A percentile compares a stretch with the other conserved stretches of the same genome.
Conservation (phyloP, 2,329 filamentous ascomycete species). For the Ophiostoma tasmaniense region DNA sequence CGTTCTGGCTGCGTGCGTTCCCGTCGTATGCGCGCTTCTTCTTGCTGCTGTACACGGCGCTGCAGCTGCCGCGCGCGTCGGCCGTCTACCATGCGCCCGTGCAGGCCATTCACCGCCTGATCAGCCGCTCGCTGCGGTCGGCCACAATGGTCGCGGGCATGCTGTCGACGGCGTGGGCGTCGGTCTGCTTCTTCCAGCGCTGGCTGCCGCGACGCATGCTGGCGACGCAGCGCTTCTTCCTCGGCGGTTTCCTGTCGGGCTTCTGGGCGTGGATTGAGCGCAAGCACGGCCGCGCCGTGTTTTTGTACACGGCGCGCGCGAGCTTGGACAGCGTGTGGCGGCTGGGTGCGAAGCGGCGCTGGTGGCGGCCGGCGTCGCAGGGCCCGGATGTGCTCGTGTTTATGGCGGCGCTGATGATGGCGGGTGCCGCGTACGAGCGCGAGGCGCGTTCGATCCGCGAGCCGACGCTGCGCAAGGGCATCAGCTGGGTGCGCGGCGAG, state of each 20-base stretch:
- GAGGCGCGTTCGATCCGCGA: constrained; percentile 61
- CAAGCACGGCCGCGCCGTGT: constrained; percentile 55
- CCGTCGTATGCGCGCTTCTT: constrained; percentile 71
- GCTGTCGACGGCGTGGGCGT: constrained; percentile 82
- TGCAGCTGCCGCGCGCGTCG: constrained; percentile 58
- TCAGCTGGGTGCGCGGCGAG: constrained; percentile 67
- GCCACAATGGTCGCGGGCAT: constrained; percentile 71
- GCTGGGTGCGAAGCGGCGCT: constrained; percentile 80
- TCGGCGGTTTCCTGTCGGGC: constrained; percentile 78
- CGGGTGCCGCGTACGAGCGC: constrained; percentile 69
- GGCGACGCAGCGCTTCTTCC: constrained; percentile 78
- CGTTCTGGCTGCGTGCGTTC: constrained; percentile 79
- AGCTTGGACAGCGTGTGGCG: constrained; percentile 83
- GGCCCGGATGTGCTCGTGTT: constrained; percentile 83
- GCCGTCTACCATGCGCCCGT: constrained; percentile 61
- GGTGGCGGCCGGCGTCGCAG: constrained; percentile 82
- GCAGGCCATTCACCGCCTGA: constrained; percentile 55
- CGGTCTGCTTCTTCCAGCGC: constrained; percentile 79
- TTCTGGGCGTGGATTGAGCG: constrained; percentile 75
- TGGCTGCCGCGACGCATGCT: constrained; percentile 66
- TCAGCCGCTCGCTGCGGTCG: constrained; percentile 62
- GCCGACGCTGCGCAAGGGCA: constrained; percentile 57
- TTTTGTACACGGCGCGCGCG: constrained; percentile 69
- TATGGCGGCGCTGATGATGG: constrained; percentile 65
- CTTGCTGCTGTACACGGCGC: constrained; percentile 61